Percentiles rank a stretch among this genome's conserved stretches.
These are phyloP conservation scores for Metschnikowia vanudenii DNA, from an alignment of 805 yeast genomes.

Conservation along the genomic window DNA sequence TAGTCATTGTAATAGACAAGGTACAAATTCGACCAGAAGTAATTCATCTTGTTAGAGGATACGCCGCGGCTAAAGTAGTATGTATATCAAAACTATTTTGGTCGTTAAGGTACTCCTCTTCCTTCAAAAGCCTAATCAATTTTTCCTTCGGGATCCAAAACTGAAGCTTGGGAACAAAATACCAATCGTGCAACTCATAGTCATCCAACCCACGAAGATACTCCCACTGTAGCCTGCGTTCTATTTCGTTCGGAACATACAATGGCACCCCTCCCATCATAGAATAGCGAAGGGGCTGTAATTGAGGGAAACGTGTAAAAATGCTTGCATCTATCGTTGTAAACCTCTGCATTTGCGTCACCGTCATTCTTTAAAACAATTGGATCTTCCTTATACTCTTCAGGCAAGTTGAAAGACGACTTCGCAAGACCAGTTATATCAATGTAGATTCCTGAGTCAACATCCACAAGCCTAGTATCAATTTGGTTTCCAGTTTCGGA, in stretches of 20 bases:
- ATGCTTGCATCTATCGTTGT: conserved; percentile 21
- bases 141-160: conserved; percentile 22
- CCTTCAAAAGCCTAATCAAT: conserved; percentile 13
- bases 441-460: conserved; percentile 19
- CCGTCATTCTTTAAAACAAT: conserved; percentile 13
- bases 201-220: conserved; percentile 17
- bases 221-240: conserved; percentile 21
- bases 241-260: conserved; percentile 18
- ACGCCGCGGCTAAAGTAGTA: no score
- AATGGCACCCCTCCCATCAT: conserved; percentile 22
- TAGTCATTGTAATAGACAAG: no score
- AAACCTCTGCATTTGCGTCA: conserved; percentile 15
- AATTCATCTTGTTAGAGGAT: no score
- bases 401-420: conserved; percentile 13
- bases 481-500: conserved; percentile 16
- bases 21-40: no score
- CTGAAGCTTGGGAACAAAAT: conserved; percentile 18
- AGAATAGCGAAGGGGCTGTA: conserved; percentile 21
- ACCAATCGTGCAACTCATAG: conserved; percentile 15
- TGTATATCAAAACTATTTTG: conserved; percentile 7
- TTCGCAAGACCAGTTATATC: conserved; percentile 19
- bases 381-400: conserved; percentile 12
- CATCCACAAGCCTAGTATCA: conserved; percentile 19
- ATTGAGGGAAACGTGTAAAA: conserved; percentile 19
- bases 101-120: conserved; percentile 4